Percentiles rank a stretch among this genome's conserved stretches.
phyloP scores from a whole-genome alignment of 176 grass and related monocot genomes.

The Oryza coarctata region DNA sequence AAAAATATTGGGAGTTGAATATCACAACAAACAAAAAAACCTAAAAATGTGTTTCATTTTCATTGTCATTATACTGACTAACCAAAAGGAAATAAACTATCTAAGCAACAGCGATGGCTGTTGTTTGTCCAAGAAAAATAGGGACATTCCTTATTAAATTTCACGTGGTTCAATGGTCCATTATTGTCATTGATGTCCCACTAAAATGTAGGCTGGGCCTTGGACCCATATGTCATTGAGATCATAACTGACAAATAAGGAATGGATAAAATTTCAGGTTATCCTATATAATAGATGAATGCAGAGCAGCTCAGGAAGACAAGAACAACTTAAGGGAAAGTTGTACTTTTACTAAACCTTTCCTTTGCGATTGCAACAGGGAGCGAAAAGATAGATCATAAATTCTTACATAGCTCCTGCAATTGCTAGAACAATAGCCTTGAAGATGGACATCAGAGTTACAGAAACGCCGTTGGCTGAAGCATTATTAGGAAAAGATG shows the following conservation, averaged over 20 bases:
- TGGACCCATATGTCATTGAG: not conserved
- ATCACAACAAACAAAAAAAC: not conserved
- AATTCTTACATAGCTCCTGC: conserved; percentile 64
- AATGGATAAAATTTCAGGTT: not conserved
- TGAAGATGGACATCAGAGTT: conserved; percentile 62
- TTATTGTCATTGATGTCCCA: not conserved
- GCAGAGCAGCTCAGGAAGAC: not conserved
- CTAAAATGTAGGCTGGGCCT: not conserved
- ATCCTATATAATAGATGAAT: not conserved
- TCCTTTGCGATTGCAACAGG: not conserved
- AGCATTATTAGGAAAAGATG: too few species aligned
- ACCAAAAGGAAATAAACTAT: not conserved
- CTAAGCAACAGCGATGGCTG: not conserved
- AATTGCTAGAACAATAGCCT: conserved; percentile 55
- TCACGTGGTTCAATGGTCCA: not conserved
- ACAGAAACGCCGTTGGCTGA: conserved; percentile 60
- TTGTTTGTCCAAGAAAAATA: not conserved
- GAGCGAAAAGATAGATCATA: not conserved
- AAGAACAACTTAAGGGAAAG: conserved; percentile 1
- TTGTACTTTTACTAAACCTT: not conserved
- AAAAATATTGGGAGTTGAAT: not conserved
- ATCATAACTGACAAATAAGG: not conserved
- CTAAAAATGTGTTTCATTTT: not conserved
- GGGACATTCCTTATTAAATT: not conserved
- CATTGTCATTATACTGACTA: not conserved